Base-by-base conservation (phyloP, 164 flowering plant genomes). In the Hamamelis virginiana region DNA sequence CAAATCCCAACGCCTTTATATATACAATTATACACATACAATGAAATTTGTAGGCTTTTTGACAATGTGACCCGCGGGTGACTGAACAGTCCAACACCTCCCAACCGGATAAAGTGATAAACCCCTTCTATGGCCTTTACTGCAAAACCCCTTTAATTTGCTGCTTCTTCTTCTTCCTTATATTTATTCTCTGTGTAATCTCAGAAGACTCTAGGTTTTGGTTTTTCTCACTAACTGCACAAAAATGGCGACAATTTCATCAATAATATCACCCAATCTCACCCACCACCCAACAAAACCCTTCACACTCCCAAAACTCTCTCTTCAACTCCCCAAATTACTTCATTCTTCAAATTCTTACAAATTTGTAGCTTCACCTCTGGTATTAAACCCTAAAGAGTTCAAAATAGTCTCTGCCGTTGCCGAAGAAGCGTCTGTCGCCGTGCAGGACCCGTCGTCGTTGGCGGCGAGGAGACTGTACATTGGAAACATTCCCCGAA, bases 401-500 rank as follows among this genome's bases (percentile, higher is more conserved):
- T 64, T 77, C 56, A 59, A 41, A 33, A 79, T 72, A 16, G 64
- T 75, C 12, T 70, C 21, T 27, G 87, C 82, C 22, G 89, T 79
- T 4, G 84, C 86, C 10, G 87, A 81, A 68, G 86, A 74, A 51
- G 72, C 80, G 8, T 27, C 86, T 5, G 81, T 74, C 8, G 47
- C 78, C 19, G 66, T 84, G 41, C 72, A 71, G 50, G 84, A 76
- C 65, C 74, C 82, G 0, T 66, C 87, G 1, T 79, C 85, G 1
- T 81, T 62, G 43, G 76, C 81, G 0, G 82, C 83, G 46, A 81
- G 94, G 82, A 82, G 84, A 72, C 69, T 94, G 59, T 94, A 92
- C 71, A 77, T 92, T 9, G 98, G 98, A 4, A 94, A 94, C 84
- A 90, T 94, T 69, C 97, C 98, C 0, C 71, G 98, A 50, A 86